phyloP scores from a whole-genome alignment of 2,329 filamentous ascomycete genomes.

The Fusarium sp. region DNA sequence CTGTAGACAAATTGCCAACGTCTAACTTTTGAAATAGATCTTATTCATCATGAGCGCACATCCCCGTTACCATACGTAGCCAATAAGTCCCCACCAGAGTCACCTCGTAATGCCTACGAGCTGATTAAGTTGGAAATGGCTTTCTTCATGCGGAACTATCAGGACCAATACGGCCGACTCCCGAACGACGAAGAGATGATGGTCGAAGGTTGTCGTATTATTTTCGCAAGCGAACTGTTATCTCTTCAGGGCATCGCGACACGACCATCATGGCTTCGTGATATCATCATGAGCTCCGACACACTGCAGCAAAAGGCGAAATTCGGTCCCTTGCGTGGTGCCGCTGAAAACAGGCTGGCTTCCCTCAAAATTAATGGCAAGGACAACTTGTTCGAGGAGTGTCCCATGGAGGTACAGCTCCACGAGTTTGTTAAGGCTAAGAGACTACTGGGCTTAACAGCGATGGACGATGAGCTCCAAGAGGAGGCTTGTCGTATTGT shows the following conservation, averaged over 20 bases:
- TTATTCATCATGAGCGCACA: conserved; percentile 73
- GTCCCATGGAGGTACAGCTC: conserved; percentile 68
- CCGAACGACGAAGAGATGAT: conserved; percentile 68
- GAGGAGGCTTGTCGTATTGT: conserved; percentile 70
- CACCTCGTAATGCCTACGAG: conserved; percentile 71
- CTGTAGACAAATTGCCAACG: conserved; percentile 54
- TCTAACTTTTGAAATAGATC: conserved; percentile 66
- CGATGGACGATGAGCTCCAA: conserved; percentile 72
- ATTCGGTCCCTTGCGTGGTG: conserved; percentile 62
- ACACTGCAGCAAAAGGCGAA: conserved; percentile 59
- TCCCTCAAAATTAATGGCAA: conserved; percentile 70
- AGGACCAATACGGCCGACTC: conserved; percentile 56
- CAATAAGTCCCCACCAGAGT: conserved; percentile 58
- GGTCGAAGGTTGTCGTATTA: conserved; percentile 70
- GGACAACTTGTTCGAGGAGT: conserved; percentile 68
- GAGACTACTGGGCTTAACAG: conserved; percentile 67
- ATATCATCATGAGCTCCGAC: conserved; percentile 67
- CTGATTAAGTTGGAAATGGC: conserved; percentile 70
- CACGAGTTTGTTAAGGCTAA: conserved; percentile 66
- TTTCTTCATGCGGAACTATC: conserved; percentile 63
- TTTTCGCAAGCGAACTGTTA: conserved; percentile 66
- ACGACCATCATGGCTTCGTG: conserved; percentile 68
- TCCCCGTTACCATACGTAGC: conserved; percentile 68
- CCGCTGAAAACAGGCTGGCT: conserved; percentile 62
- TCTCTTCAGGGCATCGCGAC: conserved; percentile 57